These are phyloP conservation scores for Fusarium succisae DNA, from an alignment of 2,329 filamentous ascomycete genomes.

Conservation along the genomic window DNA sequence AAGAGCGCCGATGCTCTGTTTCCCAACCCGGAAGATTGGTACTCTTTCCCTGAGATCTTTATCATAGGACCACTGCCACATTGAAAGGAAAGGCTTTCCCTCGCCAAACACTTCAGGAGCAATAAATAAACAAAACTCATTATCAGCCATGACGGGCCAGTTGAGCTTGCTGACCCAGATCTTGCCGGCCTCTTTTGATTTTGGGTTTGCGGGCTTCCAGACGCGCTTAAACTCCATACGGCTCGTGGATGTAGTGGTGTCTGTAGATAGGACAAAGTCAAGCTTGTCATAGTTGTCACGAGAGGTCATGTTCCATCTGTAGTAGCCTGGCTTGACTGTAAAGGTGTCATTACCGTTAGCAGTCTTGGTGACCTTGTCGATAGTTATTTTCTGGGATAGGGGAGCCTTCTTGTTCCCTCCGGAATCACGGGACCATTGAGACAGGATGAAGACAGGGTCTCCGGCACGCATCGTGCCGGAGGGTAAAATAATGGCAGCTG, in stretches of 20 bases:
- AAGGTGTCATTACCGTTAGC: constrained; percentile 2
- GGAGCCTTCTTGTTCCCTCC: constrained; percentile 14
- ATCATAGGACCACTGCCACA: constrained; percentile 25
- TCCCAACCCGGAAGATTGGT: not conserved
- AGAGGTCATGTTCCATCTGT: constrained; percentile 15
- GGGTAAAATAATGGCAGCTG: constrained; percentile 22
- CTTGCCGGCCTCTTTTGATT: not conserved
- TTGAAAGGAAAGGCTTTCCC: constrained; percentile 18
- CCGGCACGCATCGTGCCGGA: constrained; percentile 19
- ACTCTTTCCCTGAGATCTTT: not conserved
- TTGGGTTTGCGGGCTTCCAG: constrained; percentile 4
- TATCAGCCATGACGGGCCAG: not conserved
- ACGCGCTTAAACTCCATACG: constrained; percentile 10
- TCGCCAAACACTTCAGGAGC: constrained; percentile 26
- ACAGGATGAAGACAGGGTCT: constrained; percentile 27
- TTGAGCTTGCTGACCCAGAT: constrained; percentile 34
- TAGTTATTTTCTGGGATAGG: constrained; percentile 17
- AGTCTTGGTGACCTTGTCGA: constrained; percentile 12
- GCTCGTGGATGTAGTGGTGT: not conserved
- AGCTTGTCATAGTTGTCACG: constrained; percentile 15
- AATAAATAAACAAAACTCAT: constrained; percentile 27
- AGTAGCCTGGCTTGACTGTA: not conserved
- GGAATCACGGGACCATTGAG: constrained; percentile 16
- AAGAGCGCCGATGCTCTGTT: not conserved
- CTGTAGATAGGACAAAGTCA: constrained; percentile 14